A percentile compares a stretch with the other conserved stretches of the same genome.
These are phyloP conservation scores for Escallonia rubra DNA, from an alignment of 129 eudicot species.

Conservation along the genomic window DNA sequence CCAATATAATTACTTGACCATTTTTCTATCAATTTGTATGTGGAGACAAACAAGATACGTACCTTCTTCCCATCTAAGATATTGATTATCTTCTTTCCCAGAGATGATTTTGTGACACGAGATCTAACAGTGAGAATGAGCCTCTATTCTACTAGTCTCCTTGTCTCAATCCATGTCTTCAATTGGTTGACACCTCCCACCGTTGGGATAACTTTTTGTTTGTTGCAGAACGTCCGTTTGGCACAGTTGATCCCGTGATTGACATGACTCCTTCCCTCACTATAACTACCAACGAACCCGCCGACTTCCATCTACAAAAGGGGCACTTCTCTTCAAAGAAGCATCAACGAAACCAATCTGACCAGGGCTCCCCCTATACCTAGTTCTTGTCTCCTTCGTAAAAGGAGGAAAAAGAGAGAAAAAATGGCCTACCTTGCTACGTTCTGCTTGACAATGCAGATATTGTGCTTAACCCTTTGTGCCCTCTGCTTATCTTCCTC, in stretches of 20 bases:
- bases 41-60: no score
- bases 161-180: conserved; percentile 8
- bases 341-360: not conserved
- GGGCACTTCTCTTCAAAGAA: conserved; percentile 10
- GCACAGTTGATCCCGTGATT: conserved; percentile 73
- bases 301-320: conserved; percentile 13
- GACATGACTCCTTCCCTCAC: conserved; percentile 10
- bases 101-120: no score
- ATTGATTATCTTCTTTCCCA: no score
- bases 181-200: conserved; percentile 17
- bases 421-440: conserved; percentile 24
- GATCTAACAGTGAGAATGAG: not conserved
- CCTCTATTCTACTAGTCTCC: not conserved
- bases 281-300: conserved; percentile 31
- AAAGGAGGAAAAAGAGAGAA: not conserved
- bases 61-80: no score
- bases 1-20: no score
- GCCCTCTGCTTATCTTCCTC: conserved; percentile 16
- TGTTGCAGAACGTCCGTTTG: conserved; percentile 21
- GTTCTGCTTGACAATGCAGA: conserved; percentile 14
- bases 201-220: conserved; percentile 22
- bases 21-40: no score
- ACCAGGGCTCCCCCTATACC: not conserved
- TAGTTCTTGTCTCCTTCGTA: not conserved
- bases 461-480: conserved; percentile 16